Evolutionary conservation across 441 rosid species (phyloP), one percentile per base, ranked within the genome.

Genomic region (Gossypium gossypioides): DNA sequence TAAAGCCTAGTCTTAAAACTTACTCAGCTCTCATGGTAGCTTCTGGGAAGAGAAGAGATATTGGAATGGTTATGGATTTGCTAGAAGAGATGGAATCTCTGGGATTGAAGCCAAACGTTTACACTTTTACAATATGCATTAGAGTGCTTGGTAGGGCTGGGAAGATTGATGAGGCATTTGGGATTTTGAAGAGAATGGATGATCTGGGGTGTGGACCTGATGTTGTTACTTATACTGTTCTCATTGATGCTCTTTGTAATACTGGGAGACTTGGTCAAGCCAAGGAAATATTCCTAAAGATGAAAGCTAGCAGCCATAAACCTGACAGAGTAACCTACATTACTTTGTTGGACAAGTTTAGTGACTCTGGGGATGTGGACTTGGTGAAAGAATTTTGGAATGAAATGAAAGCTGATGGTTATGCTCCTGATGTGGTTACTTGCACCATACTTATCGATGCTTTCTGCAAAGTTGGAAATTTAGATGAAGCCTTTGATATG

Each of bases 21-120:
- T 94, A 90, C 74, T 94, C 97, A 0, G 89, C 97, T 0, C 90
- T 94, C 57, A 88, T 94, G 98, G 98, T 91, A 12, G 97, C 94
- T 6, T 76, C 79, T 22, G 97, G 99, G 74, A 94, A 89, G 86
- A 88, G 92, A 85, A 88, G 91, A 84, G 86, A 92, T 66, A 85
- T 72, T 69, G 82, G 84, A 66, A 77, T 84, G 65, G 92, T 90
- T 75, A 81, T 89, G 92, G 79, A 74, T 76, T 85, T 94, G 79
- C 84, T 94, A 62, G 78, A 81, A 67, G 99, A 94, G 85, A 89
- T 90, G 97, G 91, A 87, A 82, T 77, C 69, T 72, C 76, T 94
- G 83, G 97, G 97, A 18, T 77, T 94, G 75, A 90, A 76, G 80
- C 97, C 96, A 24, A 94, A 94, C 77, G 81, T 94, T 27, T 92